Evolutionary conservation across 2,329 filamentous ascomycete species (phyloP).

Genomic region (Gremmenia infestans): DNA sequence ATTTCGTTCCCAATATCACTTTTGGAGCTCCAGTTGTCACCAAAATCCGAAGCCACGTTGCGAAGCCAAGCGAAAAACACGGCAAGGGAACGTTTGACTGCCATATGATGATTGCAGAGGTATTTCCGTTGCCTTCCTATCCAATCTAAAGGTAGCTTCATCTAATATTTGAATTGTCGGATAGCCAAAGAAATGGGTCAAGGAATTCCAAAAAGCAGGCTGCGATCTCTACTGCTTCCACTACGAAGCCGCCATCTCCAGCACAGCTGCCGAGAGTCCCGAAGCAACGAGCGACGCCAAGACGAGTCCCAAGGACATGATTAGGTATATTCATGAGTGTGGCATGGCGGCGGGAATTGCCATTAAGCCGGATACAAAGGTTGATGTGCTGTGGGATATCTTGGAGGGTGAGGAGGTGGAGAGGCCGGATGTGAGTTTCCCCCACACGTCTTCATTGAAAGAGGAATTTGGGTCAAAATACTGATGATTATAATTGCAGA

Average conservation of each 20-base stretch:
- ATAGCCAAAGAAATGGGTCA: conserved; percentile 96
- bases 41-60: conserved; percentile 84
- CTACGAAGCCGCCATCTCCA: conserved; percentile 87
- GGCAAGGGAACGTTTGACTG: conserved; percentile 95
- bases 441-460: neutral
- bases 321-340: conserved; percentile 82
- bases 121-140: conserved; percentile 35
- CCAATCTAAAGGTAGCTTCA: too few species aligned
- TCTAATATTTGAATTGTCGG: neutral
- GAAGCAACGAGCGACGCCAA: conserved; percentile 61
- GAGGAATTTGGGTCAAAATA: neutral
- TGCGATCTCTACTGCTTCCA: conserved; percentile 99
- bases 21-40: conserved; percentile 94
- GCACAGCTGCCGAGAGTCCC: conserved; percentile 77
- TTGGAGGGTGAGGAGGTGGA: conserved; percentile 73
- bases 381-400: conserved; percentile 89
- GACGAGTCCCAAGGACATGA: conserved; percentile 79
- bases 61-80: conserved; percentile 60
- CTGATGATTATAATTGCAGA: conserved; percentile 48
- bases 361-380: conserved; percentile 86
- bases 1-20: conserved; percentile 98
- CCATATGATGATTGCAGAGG: conserved; percentile 99
- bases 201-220: conserved; percentile 87
- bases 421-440: conserved; percentile 74
- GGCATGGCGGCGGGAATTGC: conserved; percentile 91